phyloP scores from a whole-genome alignment of 768 basidiomycete genomes.

The Mycena haematopus region DNA sequence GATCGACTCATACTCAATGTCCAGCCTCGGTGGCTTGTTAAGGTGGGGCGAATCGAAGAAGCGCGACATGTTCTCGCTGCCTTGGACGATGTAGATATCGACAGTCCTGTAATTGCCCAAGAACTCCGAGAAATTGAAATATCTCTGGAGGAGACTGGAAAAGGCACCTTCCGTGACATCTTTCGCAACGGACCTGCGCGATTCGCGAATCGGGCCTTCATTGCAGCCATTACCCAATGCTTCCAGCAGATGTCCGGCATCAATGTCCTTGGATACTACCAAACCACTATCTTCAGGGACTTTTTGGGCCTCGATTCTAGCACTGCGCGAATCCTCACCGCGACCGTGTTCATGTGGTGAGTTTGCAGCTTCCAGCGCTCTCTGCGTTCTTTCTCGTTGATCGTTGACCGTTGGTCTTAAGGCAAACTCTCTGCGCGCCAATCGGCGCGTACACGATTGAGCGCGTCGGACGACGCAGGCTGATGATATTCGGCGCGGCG shows the following conservation, averaged over 20 bases:
- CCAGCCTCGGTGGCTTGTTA: constrained; percentile 33
- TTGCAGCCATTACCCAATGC: constrained; percentile 26
- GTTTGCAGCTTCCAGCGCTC: background rate
- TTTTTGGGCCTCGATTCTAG: constrained; percentile 22
- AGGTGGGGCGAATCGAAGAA: constrained; percentile 31
- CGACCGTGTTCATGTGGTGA: constrained; percentile 28
- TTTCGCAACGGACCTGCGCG: constrained; percentile 28
- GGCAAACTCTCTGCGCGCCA: constrained; percentile 29
- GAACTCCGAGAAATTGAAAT: constrained; percentile 27
- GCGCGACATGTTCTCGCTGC: constrained; percentile 31
- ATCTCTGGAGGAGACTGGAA: constrained; percentile 28
- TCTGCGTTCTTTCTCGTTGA: background rate
- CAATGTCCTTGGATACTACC: constrained; percentile 30
- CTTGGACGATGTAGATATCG: constrained; percentile 19
- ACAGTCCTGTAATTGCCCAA: constrained; percentile 20
- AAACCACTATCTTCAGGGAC: constrained; percentile 27
- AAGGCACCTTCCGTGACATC: constrained; percentile 30
- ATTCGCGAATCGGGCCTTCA: constrained; percentile 30
- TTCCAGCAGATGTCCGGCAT: constrained; percentile 31
- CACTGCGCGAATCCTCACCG: constrained; percentile 25
- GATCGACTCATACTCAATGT: background rate
- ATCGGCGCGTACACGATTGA: constrained; percentile 30
- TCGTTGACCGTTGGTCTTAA: background rate
- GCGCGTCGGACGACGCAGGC: constrained; percentile 25
- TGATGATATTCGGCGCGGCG: constrained; percentile 28